These are phyloP conservation scores for Tolypocladium sp. DNA, from an alignment of 2,329 filamentous ascomycete species.

Conservation along the genomic window DNA sequence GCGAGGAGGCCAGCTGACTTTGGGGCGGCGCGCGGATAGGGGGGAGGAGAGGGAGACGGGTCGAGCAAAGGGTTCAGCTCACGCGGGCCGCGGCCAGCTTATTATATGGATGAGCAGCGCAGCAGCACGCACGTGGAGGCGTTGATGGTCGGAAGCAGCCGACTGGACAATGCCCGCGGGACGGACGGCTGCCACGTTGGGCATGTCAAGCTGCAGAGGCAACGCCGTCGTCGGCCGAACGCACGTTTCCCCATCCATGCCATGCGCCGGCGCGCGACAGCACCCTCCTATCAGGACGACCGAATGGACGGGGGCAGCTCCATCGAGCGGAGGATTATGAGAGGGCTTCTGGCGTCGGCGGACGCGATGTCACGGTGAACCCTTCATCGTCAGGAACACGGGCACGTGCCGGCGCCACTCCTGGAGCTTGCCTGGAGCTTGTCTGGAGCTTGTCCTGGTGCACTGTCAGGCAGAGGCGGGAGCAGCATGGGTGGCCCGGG, in stretches of 20 bases:
- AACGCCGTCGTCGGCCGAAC: neutral
- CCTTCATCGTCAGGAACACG: slow-evolving; percentile 1
- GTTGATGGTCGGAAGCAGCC: slow-evolving; percentile 1
- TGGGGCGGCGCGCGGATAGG: neutral
- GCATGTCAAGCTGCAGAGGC: neutral
- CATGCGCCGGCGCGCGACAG: neutral
- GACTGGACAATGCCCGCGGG: neutral
- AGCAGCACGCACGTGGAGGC: neutral
- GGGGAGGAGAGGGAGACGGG: neutral
- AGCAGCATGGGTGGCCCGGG: neutral
- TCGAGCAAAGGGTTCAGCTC: neutral
- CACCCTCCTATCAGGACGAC: neutral
- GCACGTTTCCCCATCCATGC: neutral
- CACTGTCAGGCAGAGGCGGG: neutral
- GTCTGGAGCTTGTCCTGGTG: neutral
- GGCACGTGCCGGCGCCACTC: slow-evolving; percentile 3
- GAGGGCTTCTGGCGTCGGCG: neutral
- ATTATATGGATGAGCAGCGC: neutral
- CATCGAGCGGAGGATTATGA: neutral
- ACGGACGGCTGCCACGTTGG: neutral
- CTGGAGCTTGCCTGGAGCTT: neutral
- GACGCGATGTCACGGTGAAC: slow-evolving; percentile 1
- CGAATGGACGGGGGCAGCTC: neutral
- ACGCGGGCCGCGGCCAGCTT: neutral
- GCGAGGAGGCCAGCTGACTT: neutral